Conservation (phyloP, 345 rosid species). For the sweet orange (Citrus sinensis) region DVS_A1.0 CM039162.1:26707501-26708000, state of each 20-base stretch:
- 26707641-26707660: not conserved
- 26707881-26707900: not conserved
- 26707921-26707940: not conserved
- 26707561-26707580: slow-evolving; percentile 3
- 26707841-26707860: not conserved
- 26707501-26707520: not conserved
- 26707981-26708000: too few relatives aligned
- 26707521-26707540: not conserved
- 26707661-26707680: not conserved
- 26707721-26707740: not conserved
- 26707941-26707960: too few relatives aligned
- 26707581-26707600: slow-evolving; percentile 1
- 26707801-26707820: not conserved
- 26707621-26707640: not conserved
- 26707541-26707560: not conserved
- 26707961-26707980: too few relatives aligned
- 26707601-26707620: not conserved
- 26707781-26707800: slow-evolving; percentile 6
- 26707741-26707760: not conserved
- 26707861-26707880: not conserved
- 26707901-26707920: not conserved
- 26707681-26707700: not conserved
- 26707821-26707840: not conserved
- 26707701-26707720: not conserved
- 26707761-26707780: slow-evolving; percentile 8